Conservation (phyloP, 1,139 yeast genomes). For the Geotrichum bryndzae region DNA sequence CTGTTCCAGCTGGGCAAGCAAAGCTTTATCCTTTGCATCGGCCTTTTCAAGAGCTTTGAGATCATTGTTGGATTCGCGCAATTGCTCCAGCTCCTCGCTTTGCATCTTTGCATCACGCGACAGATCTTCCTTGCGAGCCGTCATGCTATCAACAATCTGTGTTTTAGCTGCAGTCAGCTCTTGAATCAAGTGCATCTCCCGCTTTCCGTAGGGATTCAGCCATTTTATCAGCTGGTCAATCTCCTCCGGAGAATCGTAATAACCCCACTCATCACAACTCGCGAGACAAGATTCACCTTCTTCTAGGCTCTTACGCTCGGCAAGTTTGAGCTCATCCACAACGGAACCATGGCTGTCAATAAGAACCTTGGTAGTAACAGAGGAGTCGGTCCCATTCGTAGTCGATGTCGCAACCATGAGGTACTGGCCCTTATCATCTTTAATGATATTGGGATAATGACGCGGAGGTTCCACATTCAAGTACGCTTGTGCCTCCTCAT, state of each 20-base stretch:
- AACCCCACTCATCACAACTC: slow-evolving; percentile 59
- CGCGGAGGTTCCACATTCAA: slow-evolving; percentile 32
- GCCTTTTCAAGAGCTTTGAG: slow-evolving; percentile 21
- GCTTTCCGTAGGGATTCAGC: slow-evolving; percentile 69
- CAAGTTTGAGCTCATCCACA: slow-evolving; percentile 21
- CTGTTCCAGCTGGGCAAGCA: slow-evolving; percentile 14
- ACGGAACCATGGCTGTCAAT: slow-evolving; percentile 26
- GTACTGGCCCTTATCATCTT: slow-evolving; percentile 24
- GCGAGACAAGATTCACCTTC: slow-evolving; percentile 55
- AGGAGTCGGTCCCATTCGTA: slow-evolving; percentile 28
- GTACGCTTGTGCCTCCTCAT: slow-evolving; percentile 49
- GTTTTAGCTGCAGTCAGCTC: slow-evolving; percentile 49
- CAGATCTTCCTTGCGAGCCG: slow-evolving; percentile 47
- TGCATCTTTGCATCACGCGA: slow-evolving; percentile 33
- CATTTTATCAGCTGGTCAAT: slow-evolving; percentile 54
- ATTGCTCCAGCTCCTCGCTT: slow-evolving; percentile 23
- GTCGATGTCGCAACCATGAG: slow-evolving; percentile 36
- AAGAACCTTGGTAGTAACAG: slow-evolving; percentile 20
- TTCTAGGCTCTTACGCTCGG: slow-evolving; percentile 61
- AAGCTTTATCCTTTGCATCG: slow-evolving; percentile 26
- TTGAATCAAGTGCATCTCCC: slow-evolving; percentile 63
- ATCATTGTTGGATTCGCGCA: slow-evolving; percentile 29
- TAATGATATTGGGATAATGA: slow-evolving; percentile 13
- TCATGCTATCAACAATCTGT: slow-evolving; percentile 51
- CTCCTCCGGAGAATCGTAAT: slow-evolving; percentile 57